Conservation (phyloP, 1,284 basidiomycete genomes). For the Cryptococcus jaspeensis region DNA sequence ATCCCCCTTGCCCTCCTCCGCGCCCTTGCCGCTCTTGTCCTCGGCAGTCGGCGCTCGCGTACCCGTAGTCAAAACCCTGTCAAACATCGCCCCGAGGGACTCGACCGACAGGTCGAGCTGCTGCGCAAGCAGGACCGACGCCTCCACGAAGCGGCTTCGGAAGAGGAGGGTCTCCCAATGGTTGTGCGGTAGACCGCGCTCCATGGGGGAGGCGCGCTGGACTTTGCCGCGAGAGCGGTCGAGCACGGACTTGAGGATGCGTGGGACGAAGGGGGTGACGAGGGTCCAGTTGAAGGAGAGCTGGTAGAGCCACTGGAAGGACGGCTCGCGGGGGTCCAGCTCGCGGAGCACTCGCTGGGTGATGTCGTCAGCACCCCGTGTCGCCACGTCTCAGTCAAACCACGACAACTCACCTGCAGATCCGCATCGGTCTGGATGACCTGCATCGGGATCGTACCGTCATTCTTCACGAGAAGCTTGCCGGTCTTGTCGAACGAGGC, state of each 20-base stretch:
- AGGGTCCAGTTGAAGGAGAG: slow-evolving; percentile 56
- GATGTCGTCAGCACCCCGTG: neutral
- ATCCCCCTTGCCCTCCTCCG: slow-evolving; percentile 20
- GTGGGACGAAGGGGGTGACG: slow-evolving; percentile 52
- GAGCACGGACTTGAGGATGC: slow-evolving; percentile 43
- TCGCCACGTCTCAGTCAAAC: neutral
- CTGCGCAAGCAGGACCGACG: slow-evolving; percentile 52
- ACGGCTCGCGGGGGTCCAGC: slow-evolving; percentile 53
- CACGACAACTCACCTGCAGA: slow-evolving; percentile 30
- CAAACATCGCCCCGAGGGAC: slow-evolving; percentile 64
- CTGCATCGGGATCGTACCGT: slow-evolving; percentile 56
- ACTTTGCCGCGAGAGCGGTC: slow-evolving; percentile 28
- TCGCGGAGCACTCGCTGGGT: slow-evolving; percentile 51
- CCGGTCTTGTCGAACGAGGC: slow-evolving; percentile 56
- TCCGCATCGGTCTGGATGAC: slow-evolving; percentile 55
- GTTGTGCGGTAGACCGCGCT: slow-evolving; percentile 27
- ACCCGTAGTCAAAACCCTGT: slow-evolving; percentile 55
- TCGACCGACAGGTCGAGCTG: slow-evolving; percentile 54
- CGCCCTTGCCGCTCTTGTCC: slow-evolving; percentile 18
- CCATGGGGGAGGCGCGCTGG: slow-evolving; percentile 30
- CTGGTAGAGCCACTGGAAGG: slow-evolving; percentile 58
- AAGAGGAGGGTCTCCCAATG: slow-evolving; percentile 47
- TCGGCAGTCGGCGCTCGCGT: slow-evolving; percentile 30
- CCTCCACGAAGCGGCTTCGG: slow-evolving; percentile 54
- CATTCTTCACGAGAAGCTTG: slow-evolving; percentile 54